A percentile compares a stretch with the other conserved stretches of the same genome.
These are phyloP conservation scores for Fusarium pseudograminearum DNA, from an alignment of 2,329 filamentous ascomycete genomes.

Conservation along the genomic window DNA sequence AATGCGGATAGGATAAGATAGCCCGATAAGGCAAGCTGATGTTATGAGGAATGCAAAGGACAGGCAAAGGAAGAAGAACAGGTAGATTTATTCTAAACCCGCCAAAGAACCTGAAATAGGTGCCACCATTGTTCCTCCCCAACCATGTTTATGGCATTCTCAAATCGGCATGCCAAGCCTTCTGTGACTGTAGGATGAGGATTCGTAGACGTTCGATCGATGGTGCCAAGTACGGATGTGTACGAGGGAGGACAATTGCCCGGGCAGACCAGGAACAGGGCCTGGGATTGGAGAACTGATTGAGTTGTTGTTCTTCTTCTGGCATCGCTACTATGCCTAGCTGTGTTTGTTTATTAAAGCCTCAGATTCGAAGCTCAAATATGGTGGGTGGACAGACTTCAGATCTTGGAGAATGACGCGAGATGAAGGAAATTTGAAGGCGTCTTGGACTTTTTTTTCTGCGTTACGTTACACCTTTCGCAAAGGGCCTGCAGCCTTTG, in stretches of 20 bases:
- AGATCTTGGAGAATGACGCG: not conserved
- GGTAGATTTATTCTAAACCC: not conserved
- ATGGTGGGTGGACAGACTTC: not conserved
- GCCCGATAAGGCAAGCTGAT: not conserved
- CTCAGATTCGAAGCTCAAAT: not conserved
- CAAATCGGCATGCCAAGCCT: constrained; percentile 21
- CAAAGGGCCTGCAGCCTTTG: not conserved
- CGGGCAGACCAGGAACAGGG: constrained; percentile 3
- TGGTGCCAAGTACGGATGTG: constrained; percentile 6
- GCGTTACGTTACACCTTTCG: not conserved
- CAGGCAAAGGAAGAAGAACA: not conserved
- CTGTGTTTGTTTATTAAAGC: not conserved
- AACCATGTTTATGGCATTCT: not conserved
- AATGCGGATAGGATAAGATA: not conserved
- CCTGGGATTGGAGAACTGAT: not conserved
- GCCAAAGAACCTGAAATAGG: not conserved
- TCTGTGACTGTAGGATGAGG: constrained; percentile 19
- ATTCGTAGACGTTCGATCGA: constrained; percentile 1
- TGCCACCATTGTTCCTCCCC: not conserved
- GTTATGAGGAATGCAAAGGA: not conserved
- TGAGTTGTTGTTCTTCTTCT: not conserved
- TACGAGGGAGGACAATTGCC: constrained; percentile 37
- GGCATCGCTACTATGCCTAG: not conserved
- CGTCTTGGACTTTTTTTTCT: not conserved
- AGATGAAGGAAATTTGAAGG: not conserved